Base-by-base conservation (phyloP, 176 grass and related monocot genomes). In the Stipa capillata region DNA sequence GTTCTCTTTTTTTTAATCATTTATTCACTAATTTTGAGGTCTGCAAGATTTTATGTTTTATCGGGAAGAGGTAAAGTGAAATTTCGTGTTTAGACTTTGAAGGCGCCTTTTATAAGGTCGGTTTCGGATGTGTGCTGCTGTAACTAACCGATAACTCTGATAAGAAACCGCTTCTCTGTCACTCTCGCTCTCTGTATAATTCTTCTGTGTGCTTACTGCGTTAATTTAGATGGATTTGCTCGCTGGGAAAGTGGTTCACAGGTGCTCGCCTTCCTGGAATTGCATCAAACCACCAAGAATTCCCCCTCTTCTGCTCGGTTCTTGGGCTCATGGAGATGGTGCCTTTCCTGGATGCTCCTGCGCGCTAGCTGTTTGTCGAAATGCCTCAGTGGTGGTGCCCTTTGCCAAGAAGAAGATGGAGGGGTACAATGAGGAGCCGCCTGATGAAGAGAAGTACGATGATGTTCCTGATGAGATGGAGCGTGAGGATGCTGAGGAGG, bases 381-480 rank as follows among this genome's bases (percentile, higher is more conserved):
- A 90, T 72, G 87, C 45, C 20, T 44, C 73, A 37, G 1, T 70
- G n/a, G 39, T 83, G 77, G 73, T 88, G 58, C 65, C 85, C 33
- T 78, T 76, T 23, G 81, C 86, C 68, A 92, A 77, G 68, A 92
- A 89, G 84, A 89, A 68, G 55, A 66, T 28, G 69, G 76, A 84
- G 8, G 58, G 70, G 20, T 75, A 69, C 52, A 78, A 43, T 6
- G 76, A 79, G 0, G 65, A 80, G 16, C 52, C 67, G 32, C 24
- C 85, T 20, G 64, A 37, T 36, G 85, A 85, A 44, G 81, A 58
- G 8, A 24, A 13, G 16, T 6, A 12, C 0, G 79, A 52, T 31
- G 56, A 24, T 59, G 72, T 50, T 7, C 1, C 64, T 32, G 73
- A 80, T 37, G 85, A 89, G 20, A 40, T 79, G 34, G 68, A 86